These are phyloP conservation scores for Hortaea werneckii DNA, from an alignment of 2,329 filamentous ascomycete species.

Conservation along the genomic window DNA sequence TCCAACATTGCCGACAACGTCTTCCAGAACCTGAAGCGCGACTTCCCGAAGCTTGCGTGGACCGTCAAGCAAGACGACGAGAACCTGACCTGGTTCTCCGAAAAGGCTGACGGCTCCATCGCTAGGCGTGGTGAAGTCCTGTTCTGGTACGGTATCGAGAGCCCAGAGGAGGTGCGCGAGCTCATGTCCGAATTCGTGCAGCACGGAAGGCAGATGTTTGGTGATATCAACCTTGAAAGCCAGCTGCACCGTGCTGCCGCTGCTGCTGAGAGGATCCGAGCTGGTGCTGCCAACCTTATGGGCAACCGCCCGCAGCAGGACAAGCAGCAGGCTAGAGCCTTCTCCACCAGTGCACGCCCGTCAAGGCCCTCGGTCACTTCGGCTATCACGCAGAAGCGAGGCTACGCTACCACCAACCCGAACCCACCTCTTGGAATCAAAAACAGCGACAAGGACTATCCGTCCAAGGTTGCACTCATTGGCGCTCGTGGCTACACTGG, in stretches of 20 bases:
- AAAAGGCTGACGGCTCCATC: slow-evolving; percentile 89
- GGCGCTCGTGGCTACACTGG: slow-evolving; percentile 91
- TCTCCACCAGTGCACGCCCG: slow-evolving; percentile 49
- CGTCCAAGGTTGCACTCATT: slow-evolving; percentile 75
- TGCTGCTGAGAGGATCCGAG: slow-evolving; percentile 52
- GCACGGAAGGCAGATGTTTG: slow-evolving; percentile 76
- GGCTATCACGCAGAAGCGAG: slow-evolving; percentile 11
- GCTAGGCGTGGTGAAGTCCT: slow-evolving; percentile 71
- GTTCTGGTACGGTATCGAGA: slow-evolving; percentile 91
- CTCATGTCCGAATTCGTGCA: slow-evolving; percentile 78
- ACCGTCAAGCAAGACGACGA: slow-evolving; percentile 94
- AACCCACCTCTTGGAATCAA: slow-evolving; percentile 84
- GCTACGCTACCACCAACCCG: slow-evolving; percentile 63
- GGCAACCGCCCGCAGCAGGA: slow-evolving; percentile 11
- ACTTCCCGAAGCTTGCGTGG: slow-evolving; percentile 84
- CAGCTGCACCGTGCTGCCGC: slow-evolving; percentile 69
- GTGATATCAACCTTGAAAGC: slow-evolving; percentile 80
- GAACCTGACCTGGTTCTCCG: slow-evolving; percentile 96
- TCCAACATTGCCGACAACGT: slow-evolving; percentile 94
- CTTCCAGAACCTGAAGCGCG: slow-evolving; percentile 86
- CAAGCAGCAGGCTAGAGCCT: slow-evolving; percentile 54
- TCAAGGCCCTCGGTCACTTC: slow-evolving; percentile 5
- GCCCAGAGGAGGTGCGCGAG: slow-evolving; percentile 67
- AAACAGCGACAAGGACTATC: slow-evolving; percentile 71
- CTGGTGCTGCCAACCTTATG: slow-evolving; percentile 33